Evolutionary conservation across 1,284 basidiomycete species (phyloP), one percentile per base, ranked within the genome.

Genomic region (Papiliotrema flavescens): DNA sequence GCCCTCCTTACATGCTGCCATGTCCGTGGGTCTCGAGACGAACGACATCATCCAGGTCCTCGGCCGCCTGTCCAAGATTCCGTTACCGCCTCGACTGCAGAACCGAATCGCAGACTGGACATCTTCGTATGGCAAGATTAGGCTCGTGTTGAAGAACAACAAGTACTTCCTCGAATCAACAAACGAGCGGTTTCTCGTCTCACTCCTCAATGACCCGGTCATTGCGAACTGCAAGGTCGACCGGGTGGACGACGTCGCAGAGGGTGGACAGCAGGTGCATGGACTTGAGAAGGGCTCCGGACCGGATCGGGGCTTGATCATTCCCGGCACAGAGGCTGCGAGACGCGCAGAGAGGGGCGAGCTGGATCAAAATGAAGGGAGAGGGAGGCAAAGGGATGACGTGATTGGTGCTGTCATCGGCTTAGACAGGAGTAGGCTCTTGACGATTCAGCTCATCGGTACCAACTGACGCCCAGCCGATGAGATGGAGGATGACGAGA

Each of bases 21-120:
- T 99, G 59, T 98, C 94, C 15, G 96, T 99, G 55, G 96, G 96
- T 22, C 80, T 99, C 36, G 91, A 98, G 74, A 98, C 96, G 3
- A 88, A 95, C 70, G 94, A 98, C 74, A 98, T 98, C 67, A 97
- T 98, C 75, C 92, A 94, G 81, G 96, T 93, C 19, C 79, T 94
- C 58, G 90, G 90, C 63, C 85, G 90, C 48, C 76, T 93, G 49
- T 92, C 89, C 11, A 93, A 93, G 85, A 90, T 95, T 14, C 93
- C 92, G 1, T 87, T 98, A 1, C 91, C 94, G 0, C 85, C 89
- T 35, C 83, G 81, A 35, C 89, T 97, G 59, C 83, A 86, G 44
- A 79, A 81, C 17, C 90, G 92, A 68, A 97, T 98, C 61, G 85
- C 88, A 59, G 87, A 90, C 58, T 87, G 92, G 62, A 98, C 94